Base-by-base conservation (phyloP, 2,329 filamentous ascomycete genomes). In the Xylariaceae sp. region DNA sequence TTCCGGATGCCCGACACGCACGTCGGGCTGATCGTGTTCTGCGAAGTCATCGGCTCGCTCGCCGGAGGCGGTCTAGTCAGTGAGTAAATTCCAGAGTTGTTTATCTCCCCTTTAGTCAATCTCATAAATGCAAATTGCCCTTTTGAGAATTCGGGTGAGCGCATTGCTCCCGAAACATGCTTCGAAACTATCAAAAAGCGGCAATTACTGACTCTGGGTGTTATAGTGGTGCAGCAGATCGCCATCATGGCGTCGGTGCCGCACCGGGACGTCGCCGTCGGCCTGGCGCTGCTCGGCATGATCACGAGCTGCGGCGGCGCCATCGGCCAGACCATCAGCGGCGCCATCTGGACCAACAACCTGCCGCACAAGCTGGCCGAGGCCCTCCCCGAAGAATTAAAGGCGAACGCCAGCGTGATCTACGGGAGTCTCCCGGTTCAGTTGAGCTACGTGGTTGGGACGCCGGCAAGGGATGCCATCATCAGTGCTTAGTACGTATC, bases 401-500 rank as follows among this genome's bases (percentile, higher is more conserved):
- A 66, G 48, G 49, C 67, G 20, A 63, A 69, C 20, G 68, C 74
- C 2, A 64, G 83, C 14, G 79, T 79, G 1, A 77, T 81, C 44
- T 77, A 75, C 50, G 69, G 61, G 6, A 64, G 70, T 20, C 53
- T 77, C n/a, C 52, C 52, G 0, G 64, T 59, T 3, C 76, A 78
- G 61, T 61, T 76, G 2, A 59, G 59, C 4, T 82, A 79, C 58
- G 64, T 72, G 0, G 63, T 76, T 14, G 76, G 77, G 2, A 77
- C 64, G 7, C 67, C 72, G 0, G 74, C 70, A 18, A 68, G 80
- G 16, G 56, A 71, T 19, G 80, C 72, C 2, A 80, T 81, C 48
- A 71, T 77, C 26, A 52, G 70, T 44, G 77, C 79, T 0, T 83
- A 83, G n/a, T n/a, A n/a, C n/a, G n/a, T n/a, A n/a, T n/a, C n/a